A percentile compares a stretch with the other conserved stretches of the same genome.
phyloP scores from a whole-genome alignment of 2,329 filamentous ascomycete species.

The Aspergillus aculeatinus region DNA sequence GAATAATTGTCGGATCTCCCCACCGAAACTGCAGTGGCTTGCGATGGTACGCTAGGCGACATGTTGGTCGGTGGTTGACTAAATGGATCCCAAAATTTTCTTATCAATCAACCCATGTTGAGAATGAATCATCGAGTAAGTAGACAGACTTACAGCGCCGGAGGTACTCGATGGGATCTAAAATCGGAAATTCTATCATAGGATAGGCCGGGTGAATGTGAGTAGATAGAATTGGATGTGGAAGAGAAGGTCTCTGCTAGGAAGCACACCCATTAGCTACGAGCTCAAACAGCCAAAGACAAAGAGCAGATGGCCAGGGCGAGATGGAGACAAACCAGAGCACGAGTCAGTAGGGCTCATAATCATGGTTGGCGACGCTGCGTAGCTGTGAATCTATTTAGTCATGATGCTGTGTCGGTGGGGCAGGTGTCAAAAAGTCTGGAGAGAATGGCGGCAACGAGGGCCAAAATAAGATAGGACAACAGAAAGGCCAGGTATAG shows the following conservation, averaged over 20 bases:
- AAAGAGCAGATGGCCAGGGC: background rate
- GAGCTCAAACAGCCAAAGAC: background rate
- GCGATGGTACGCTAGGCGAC: slow-evolving; percentile 39
- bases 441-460: slow-evolving; percentile 1
- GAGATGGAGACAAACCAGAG: slow-evolving; percentile 48
- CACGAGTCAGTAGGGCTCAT: slow-evolving; percentile 54
- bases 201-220: slow-evolving; percentile 32
- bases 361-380: slow-evolving; percentile 51
- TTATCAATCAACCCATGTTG: slow-evolving; percentile 16
- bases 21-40: slow-evolving; percentile 30
- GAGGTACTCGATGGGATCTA: slow-evolving; percentile 34
- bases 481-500: slow-evolving; percentile 8
- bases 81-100: slow-evolving; percentile 19
- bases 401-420: slow-evolving; percentile 16
- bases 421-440: background rate
- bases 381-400: slow-evolving; percentile 47
- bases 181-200: slow-evolving; percentile 43
- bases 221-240: slow-evolving; percentile 33
- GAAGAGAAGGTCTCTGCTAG: slow-evolving; percentile 35
- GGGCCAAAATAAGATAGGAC: background rate
- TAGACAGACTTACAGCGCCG: slow-evolving; percentile 37
- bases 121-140: background rate
- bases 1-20: slow-evolving; percentile 43
- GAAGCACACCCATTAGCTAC: slow-evolving; percentile 21
- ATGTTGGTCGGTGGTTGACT: slow-evolving; percentile 51